These are phyloP conservation scores for Silene uniflora DNA, from an alignment of 148 eudicot species.

Conservation along the genomic window DNA sequence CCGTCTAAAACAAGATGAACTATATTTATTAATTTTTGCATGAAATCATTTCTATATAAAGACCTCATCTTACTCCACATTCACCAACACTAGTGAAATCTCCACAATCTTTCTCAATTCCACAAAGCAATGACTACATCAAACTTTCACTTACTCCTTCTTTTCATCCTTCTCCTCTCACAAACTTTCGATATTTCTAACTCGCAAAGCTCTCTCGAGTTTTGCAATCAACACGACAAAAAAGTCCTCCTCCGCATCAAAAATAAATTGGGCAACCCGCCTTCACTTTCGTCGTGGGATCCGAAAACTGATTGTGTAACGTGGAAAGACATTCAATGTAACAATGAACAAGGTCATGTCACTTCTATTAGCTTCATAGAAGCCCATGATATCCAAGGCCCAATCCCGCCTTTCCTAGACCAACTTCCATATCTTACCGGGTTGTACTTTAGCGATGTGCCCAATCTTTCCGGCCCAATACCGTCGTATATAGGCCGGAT, in stretches of 20 bases:
- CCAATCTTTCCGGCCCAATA: slow-evolving; percentile 27
- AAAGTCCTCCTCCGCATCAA: slow-evolving; percentile 42
- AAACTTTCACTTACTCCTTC: neutral
- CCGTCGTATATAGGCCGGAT: slow-evolving; percentile 28
- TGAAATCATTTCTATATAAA: neutral
- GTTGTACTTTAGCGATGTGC: slow-evolving; percentile 26
- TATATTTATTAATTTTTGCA: no score
- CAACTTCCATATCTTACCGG: slow-evolving; percentile 22
- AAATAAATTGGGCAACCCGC: slow-evolving; percentile 26
- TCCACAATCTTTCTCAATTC: no score
- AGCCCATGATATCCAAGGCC: neutral
- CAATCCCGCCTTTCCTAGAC: slow-evolving; percentile 9
- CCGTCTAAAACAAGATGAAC: no score
- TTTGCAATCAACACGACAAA: slow-evolving; percentile 41
- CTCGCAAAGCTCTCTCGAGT: slow-evolving; percentile 7
- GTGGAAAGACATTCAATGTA: no score
- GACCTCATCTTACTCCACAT: neutral
- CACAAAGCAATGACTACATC: neutral
- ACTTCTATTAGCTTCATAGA: slow-evolving; percentile 21
- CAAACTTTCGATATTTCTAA: neutral
- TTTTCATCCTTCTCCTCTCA: neutral
- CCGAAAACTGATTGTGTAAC: slow-evolving; percentile 23
- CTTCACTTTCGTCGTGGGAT: slow-evolving; percentile 36
- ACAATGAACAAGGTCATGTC: slow-evolving; percentile 10
- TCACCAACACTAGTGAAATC: neutral